Base-by-base conservation (phyloP, 495 filamentous ascomycete species). In the Hypoxylon fuscum region DNA sequence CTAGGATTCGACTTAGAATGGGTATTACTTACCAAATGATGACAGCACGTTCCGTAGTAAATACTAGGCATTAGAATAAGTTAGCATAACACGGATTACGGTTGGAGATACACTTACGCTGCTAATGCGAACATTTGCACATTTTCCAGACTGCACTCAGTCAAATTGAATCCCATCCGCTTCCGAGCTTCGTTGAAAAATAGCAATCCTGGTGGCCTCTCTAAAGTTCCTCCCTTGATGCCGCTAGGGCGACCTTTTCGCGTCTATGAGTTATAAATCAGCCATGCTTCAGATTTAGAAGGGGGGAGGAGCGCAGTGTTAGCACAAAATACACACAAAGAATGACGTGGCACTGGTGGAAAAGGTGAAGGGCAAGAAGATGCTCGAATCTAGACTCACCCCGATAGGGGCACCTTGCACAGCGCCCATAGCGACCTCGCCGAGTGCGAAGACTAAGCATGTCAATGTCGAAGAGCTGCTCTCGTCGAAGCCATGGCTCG, bases 101-200 rank as follows among this genome's bases (percentile, higher is more conserved):
- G 14, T 23, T 29, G 22, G 25, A 49, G 25, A 11, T 1, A 21
- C 23, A 74, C 78, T 60, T 67, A 85, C 83, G 80, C 78, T 34
- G 80, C 74, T 17, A 87, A 69, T 12, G 83, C 70, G 52, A 77
- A 80, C 17, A 84, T 79, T 60, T 86, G 85, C 14, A 87, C 74
- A 59, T 83, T 85, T 60, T 84, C 83, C 10, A 87, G 72, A 55
- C 77, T 81, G 63, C 77, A 83, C 35, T 84, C 77, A 1, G 79
- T 81, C 27, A 81, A 54, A 27, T 81, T 73, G 66, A 85, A 87
- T 5, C 85, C 85, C 64, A 87, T 79, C 21, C 83, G 74, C 54
- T 76, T 79, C 32, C 84, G 76, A 1, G 83, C 85, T 69, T 87
- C 85, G 59, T 86, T 87, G 66, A 87, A 87, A 18, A 85, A 70